Conservation (phyloP, 306 rosid species). For the Arachis hypogaea region DNA sequence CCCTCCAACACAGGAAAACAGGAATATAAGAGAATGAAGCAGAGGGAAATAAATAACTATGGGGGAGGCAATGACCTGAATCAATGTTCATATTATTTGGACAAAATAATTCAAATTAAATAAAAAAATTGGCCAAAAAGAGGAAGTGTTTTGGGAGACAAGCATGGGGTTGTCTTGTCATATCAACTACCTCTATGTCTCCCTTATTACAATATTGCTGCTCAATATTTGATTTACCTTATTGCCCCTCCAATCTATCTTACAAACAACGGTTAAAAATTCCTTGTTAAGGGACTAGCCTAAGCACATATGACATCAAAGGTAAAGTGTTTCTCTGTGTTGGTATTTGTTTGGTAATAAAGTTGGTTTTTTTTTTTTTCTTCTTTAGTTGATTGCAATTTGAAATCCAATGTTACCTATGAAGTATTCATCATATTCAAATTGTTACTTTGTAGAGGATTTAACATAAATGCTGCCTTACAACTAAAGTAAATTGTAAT, state of each 20-base stretch:
- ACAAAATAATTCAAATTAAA: neutral
- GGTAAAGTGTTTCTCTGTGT: neutral
- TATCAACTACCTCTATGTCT: constrained; percentile 41
- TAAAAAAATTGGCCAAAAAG: neutral
- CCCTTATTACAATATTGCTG: constrained; percentile 19
- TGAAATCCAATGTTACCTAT: too few species aligned
- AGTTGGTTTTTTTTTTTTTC: too few species aligned
- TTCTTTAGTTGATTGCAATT: neutral
- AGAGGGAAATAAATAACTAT: neutral
- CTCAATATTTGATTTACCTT: constrained; percentile 21
- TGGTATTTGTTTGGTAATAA: too few species aligned
- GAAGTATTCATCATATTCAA: neutral
- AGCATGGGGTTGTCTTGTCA: constrained; percentile 59
- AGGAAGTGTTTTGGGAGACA: constrained; percentile 42
- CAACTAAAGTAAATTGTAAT: too few species aligned
- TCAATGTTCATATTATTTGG: neutral
- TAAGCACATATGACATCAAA: neutral
- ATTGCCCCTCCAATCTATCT: constrained; percentile 1
- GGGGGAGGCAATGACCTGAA: neutral
- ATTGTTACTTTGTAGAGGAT: too few species aligned
- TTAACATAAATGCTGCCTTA: too few species aligned
- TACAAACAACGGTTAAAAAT: too few species aligned
- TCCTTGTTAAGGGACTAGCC: neutral
- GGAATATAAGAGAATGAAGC: neutral
- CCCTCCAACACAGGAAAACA: constrained; percentile 25